A percentile compares a stretch with the other conserved stretches of the same genome.
These are phyloP conservation scores for Rhodomyrtus psidioides DNA, from an alignment of 441 rosid genomes.

Conservation along the genomic window DNA sequence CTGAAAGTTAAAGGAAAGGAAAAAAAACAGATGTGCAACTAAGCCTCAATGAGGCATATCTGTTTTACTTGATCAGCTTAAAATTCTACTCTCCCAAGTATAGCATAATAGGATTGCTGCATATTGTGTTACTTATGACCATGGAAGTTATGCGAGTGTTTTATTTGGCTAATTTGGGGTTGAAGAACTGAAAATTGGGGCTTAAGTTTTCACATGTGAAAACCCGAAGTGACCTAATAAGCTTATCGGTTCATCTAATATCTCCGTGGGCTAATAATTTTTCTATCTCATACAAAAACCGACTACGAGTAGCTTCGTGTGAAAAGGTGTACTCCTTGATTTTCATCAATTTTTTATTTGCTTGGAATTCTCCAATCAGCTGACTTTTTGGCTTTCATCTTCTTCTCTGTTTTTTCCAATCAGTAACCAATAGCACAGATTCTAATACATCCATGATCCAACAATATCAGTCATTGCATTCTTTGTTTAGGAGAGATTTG, in stretches of 20 bases:
- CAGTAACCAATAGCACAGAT: background rate
- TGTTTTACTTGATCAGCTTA: background rate
- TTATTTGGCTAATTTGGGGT: too few species aligned
- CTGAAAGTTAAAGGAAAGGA: background rate
- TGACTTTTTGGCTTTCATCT: fast-evolving
- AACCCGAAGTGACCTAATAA: background rate
- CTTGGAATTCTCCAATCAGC: background rate
- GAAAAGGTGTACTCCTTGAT: background rate
- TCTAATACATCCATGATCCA: too few species aligned
- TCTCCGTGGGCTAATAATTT: background rate
- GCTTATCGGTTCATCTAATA: background rate
- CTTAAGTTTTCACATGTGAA: background rate
- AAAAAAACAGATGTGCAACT: background rate
- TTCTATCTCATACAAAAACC: background rate
- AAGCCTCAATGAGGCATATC: background rate
- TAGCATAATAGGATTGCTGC: background rate
- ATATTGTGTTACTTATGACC: background rate
- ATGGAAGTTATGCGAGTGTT: too few species aligned
- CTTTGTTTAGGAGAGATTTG: background rate
- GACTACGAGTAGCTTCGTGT: background rate
- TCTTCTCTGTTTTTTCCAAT: background rate
- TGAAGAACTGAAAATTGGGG: background rate
- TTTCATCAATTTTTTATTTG: background rate
- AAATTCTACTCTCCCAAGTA: background rate
- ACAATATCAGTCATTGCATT: too few species aligned